Evolutionary conservation across 1,284 basidiomycete species (phyloP), one percentile per base, ranked within the genome.

Genomic region (Boletus nobilissimus): DNA sequence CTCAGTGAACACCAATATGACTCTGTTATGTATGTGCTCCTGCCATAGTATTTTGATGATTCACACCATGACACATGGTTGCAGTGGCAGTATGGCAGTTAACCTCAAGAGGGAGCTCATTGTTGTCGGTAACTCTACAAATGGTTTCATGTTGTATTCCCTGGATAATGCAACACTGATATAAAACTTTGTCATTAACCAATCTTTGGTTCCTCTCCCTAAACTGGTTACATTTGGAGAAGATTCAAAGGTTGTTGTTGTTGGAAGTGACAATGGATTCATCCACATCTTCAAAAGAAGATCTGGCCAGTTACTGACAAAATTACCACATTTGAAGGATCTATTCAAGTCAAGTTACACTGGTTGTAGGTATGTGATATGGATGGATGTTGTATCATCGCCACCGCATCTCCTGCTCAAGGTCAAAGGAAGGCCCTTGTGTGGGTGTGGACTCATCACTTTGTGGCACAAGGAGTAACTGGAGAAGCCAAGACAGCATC

Each of bases 151-250:
- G 0, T 29, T 80, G 10, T 80, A 80, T 54, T 18, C 11, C 2
- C 39, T 80, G 19, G 69, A 75, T 26, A 62, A 14, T 32, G 19
- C 13, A 1, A 40, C 29, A 1, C 32, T 26, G 1, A 65, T 80
- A 32, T 18, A 39, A 39, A 70, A 38, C 1, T 80, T 73, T n/a
- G 6, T 76, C 32, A 81, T 67, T 4, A n/a, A 72, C 22, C 63
- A 43, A 14, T 74, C 74, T 2, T 62, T 29, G 3, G 48, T 79
- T 2, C 38, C 46, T 1, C 19, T 79, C 1, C 73, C 72, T 0
- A 81, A 80, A 54, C 78, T 80, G 32, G 75, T 81, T 7, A 18
- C 46, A 10, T 81, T 81, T 22, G 48, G 72, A n/a, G 74, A 81
- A 39, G 76, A 81, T 29, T 39, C 36, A 29, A 76, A 43, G 34